A percentile compares a stretch with the other conserved stretches of the same genome.
Evolutionary conservation across 2,329 filamentous ascomycete species (phyloP).

Genomic region (Lomentospora prolificans): DNA sequence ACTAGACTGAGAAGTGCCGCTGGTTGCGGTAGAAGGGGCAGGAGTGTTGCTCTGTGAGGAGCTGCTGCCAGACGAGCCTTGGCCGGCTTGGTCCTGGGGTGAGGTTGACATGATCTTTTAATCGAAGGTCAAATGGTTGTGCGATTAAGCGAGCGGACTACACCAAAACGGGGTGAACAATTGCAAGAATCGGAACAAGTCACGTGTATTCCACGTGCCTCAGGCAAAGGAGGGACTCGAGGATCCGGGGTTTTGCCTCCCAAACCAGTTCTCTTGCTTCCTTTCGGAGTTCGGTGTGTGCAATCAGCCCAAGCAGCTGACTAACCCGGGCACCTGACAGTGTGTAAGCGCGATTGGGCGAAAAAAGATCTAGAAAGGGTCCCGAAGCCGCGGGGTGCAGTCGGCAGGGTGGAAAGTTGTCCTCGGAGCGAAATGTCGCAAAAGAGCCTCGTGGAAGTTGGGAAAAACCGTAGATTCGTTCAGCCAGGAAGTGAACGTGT

Average conservation of each 20-base stretch:
- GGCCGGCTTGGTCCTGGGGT: slow-evolving; percentile 8
- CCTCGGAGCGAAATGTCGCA: background rate
- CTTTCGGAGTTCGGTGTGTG: background rate
- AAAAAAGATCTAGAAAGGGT: too few relatives aligned
- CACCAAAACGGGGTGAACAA: too few relatives aligned
- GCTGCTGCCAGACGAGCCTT: slow-evolving; percentile 21
- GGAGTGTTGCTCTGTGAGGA: slow-evolving; percentile 45
- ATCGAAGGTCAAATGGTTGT: background rate
- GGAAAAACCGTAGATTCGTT: background rate
- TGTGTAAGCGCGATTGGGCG: background rate
- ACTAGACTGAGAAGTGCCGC: slow-evolving; percentile 33
- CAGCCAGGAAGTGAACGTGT: background rate
- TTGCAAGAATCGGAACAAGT: background rate
- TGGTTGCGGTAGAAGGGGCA: slow-evolving; percentile 38
- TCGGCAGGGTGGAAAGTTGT: background rate
- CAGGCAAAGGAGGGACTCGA: too few relatives aligned
- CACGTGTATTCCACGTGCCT: background rate
- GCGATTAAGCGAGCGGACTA: too few relatives aligned
- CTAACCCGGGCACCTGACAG: background rate
- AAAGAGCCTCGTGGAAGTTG: too few relatives aligned
- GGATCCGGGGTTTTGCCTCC: too few relatives aligned
- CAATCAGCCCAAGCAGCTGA: background rate
- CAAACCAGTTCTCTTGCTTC: too few relatives aligned
- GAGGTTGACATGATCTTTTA: slow-evolving; percentile 10
- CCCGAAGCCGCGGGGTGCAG: too few relatives aligned